phyloP scores from a whole-genome alignment of 176 grass and related monocot species.

The Chloris gayana region DNA sequence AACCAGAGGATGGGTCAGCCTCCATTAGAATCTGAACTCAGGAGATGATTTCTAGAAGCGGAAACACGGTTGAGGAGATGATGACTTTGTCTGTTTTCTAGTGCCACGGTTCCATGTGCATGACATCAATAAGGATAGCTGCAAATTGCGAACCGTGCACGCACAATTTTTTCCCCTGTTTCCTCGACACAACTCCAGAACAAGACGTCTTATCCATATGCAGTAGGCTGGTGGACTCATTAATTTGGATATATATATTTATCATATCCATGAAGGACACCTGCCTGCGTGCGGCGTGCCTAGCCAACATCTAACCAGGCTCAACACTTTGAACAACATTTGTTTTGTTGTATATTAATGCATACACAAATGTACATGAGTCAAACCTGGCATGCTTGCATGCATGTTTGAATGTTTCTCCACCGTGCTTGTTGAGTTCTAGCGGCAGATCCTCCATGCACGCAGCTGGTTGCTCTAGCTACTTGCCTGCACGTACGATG shows the following conservation, averaged over 20 bases:
- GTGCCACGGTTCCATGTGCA: too few species aligned
- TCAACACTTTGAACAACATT: background rate
- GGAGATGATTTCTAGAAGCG: too few species aligned
- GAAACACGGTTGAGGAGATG: too few species aligned
- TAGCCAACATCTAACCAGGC: background rate
- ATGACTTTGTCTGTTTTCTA: too few species aligned
- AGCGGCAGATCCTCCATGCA: slow-evolving; percentile 7
- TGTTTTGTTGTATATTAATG: background rate
- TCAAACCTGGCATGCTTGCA: slow-evolving; percentile 15
- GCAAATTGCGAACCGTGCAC: too few species aligned
- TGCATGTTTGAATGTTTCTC: background rate
- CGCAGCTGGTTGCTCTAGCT: background rate
- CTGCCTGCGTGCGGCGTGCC: slow-evolving; percentile 8
- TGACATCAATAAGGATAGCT: too few species aligned
- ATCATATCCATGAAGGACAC: background rate
- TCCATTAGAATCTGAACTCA: too few species aligned
- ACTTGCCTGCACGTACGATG: background rate
- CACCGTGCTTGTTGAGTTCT: background rate
- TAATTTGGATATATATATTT: background rate
- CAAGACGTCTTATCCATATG: background rate
- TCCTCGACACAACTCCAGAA: background rate
- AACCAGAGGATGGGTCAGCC: too few species aligned
- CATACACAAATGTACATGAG: background rate
- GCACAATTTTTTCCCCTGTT: background rate
- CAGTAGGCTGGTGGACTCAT: background rate